Evolutionary conservation across 257 asterid species (phyloP).

Genomic region (Oldenlandia corymbosa): DNA sequence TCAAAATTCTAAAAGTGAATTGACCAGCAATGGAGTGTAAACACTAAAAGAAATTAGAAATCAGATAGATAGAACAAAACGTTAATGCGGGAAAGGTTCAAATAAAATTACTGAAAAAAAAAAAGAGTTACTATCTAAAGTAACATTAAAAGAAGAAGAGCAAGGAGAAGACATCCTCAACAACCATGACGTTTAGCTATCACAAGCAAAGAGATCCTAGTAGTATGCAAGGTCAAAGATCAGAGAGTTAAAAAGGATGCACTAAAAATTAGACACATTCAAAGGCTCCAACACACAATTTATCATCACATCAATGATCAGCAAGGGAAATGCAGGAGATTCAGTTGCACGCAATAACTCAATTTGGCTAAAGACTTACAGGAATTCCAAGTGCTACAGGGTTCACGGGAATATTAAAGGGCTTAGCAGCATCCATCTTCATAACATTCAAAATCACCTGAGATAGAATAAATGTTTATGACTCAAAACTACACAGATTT

Average conservation of each 20-base stretch:
- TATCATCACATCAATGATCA: neutral
- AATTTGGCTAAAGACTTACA: constrained; percentile 27
- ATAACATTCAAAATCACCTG: constrained; percentile 83
- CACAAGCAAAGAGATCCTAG: neutral
- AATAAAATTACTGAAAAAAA: neutral
- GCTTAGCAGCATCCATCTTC: constrained; percentile 97
- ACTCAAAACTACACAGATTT: neutral
- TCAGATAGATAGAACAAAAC: constrained; percentile 1
- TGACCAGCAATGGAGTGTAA: no score
- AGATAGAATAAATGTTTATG: no score
- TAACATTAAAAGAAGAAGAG: neutral
- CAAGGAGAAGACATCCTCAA: neutral
- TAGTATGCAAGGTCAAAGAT: neutral
- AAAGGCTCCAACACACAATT: neutral
- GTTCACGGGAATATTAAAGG: constrained; percentile 82
- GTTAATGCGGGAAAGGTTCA: neutral
- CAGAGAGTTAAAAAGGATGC: neutral
- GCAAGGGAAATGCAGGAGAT: neutral
- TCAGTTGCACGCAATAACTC: no score
- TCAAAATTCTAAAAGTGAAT: constrained; percentile 2
- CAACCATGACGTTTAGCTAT: neutral
- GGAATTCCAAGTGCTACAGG: constrained; percentile 89
- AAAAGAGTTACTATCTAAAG: neutral
- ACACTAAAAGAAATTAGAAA: no score
- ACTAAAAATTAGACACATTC: neutral